A percentile compares a stretch with the other conserved stretches of the same genome.
Conservation (phyloP, 371 early-diverging fungal genomes). For the Blakeslea trispora region DNA sequence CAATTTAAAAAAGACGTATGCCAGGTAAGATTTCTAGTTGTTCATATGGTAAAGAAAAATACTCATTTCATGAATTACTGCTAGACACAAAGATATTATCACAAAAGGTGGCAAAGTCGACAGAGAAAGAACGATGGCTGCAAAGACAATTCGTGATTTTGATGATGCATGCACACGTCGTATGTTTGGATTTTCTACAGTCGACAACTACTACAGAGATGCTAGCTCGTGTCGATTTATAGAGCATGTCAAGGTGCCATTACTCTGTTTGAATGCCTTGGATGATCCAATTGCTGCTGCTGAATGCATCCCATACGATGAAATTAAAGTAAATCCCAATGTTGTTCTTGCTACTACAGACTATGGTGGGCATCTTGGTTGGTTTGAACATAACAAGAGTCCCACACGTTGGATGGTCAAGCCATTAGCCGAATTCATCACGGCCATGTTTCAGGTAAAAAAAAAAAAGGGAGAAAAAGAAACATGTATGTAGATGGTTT, state of each 20-base stretch:
- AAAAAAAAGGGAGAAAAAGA: neutral
- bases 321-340: slow-evolving; percentile 76
- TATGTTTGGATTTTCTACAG: slow-evolving; percentile 73
- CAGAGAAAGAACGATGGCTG: slow-evolving; percentile 49
- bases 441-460: slow-evolving; percentile 51
- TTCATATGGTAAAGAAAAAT: too few relatives aligned
- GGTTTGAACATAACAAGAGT: slow-evolving; percentile 68
- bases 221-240: slow-evolving; percentile 77
- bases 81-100: slow-evolving; percentile 62
- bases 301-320: slow-evolving; percentile 76
- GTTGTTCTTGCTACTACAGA: slow-evolving; percentile 84
- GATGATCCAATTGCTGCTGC: slow-evolving; percentile 92
- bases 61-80: too few relatives aligned
- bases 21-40: too few relatives aligned
- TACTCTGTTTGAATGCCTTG: slow-evolving; percentile 80
- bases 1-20: slow-evolving; percentile 65
- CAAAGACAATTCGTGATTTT: slow-evolving; percentile 42
- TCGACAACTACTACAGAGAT: slow-evolving; percentile 84
- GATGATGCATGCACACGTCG: slow-evolving; percentile 78
- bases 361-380: slow-evolving; percentile 95
- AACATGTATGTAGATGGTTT: neutral
- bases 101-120: slow-evolving; percentile 56
- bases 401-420: slow-evolving; percentile 69
- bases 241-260: slow-evolving; percentile 72
- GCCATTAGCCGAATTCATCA: slow-evolving; percentile 70